phyloP scores from a whole-genome alignment of 495 filamentous ascomycete species.

The Cenococcum geophilum region DNA sequence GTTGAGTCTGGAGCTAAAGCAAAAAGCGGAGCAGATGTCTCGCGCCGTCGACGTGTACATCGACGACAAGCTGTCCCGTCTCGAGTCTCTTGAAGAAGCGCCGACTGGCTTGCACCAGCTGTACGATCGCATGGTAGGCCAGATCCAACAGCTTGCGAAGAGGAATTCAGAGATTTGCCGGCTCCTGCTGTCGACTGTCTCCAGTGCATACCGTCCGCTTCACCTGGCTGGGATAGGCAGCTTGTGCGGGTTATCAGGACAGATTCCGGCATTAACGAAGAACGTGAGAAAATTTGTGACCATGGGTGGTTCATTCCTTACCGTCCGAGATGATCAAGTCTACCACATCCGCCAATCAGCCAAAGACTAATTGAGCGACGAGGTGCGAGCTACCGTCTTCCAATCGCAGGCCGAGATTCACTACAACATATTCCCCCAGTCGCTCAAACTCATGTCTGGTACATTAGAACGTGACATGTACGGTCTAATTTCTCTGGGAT shows the following conservation, averaged over 20 bases:
- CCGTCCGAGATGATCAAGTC: neutral
- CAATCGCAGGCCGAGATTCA: neutral
- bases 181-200: conserved; percentile 1
- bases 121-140: conserved; percentile 6
- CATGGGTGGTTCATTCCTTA: conserved; percentile 7
- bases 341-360: conserved; percentile 7
- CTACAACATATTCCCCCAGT: neutral
- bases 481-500: neutral
- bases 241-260: neutral
- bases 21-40: conserved; percentile 26
- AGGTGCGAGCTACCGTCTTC: neutral
- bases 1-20: conserved; percentile 34
- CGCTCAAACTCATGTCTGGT: conserved; percentile 1
- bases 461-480: conserved; percentile 3
- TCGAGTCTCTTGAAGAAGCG: neutral
- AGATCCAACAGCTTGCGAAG: neutral
- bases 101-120: neutral
- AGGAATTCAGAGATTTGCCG: conserved; percentile 3
- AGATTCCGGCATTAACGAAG: neutral
- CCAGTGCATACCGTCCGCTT: neutral
- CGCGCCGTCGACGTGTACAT: conserved; percentile 32
- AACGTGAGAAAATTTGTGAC: neutral
- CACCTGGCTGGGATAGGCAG: neutral
- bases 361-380: conserved; percentile 12
- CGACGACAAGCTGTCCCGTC: conserved; percentile 4